These are phyloP conservation scores for Cenchrus fungigraminus DNA, from an alignment of 176 grass and related monocot genomes.

Conservation along the genomic window DNA sequence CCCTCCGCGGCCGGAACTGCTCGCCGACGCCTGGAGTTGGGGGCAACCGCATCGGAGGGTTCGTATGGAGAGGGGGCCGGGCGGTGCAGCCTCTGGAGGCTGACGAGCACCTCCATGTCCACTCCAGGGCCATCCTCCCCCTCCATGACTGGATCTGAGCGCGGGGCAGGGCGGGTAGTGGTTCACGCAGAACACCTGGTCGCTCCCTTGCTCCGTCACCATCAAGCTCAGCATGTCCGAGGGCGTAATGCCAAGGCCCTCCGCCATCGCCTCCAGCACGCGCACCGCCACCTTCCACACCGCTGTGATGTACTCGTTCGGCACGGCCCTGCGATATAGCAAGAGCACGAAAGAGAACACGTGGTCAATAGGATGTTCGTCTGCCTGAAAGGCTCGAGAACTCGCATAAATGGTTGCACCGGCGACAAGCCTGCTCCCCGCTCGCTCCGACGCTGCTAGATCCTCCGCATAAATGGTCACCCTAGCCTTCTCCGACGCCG, in stretches of 20 bases:
- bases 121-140: too few relatives aligned
- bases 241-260: slow-evolving; percentile 63
- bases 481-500: too few relatives aligned
- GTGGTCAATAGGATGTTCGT: not conserved
- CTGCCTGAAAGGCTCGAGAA: too few relatives aligned
- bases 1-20: too few relatives aligned
- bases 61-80: too few relatives aligned
- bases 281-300: slow-evolving; percentile 58
- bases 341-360: not conserved
- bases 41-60: too few relatives aligned
- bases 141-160: not conserved
- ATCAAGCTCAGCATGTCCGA: slow-evolving; percentile 60
- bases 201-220: slow-evolving; percentile 53
- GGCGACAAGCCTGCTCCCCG: too few relatives aligned
- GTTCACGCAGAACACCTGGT: slow-evolving; percentile 89
- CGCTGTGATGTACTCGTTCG: slow-evolving; percentile 67
- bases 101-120: too few relatives aligned
- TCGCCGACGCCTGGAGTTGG: too few relatives aligned
- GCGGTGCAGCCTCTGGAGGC: too few relatives aligned
- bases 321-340: slow-evolving; percentile 43
- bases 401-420: not conserved
- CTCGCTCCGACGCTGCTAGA: too few relatives aligned
- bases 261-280: slow-evolving; percentile 77
- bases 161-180: slow-evolving; percentile 87
- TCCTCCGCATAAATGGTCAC: too few relatives aligned